These are phyloP conservation scores for Aegilops tauschii DNA, from an alignment of 176 grass and related monocot species.

Conservation along the genomic window DNA sequence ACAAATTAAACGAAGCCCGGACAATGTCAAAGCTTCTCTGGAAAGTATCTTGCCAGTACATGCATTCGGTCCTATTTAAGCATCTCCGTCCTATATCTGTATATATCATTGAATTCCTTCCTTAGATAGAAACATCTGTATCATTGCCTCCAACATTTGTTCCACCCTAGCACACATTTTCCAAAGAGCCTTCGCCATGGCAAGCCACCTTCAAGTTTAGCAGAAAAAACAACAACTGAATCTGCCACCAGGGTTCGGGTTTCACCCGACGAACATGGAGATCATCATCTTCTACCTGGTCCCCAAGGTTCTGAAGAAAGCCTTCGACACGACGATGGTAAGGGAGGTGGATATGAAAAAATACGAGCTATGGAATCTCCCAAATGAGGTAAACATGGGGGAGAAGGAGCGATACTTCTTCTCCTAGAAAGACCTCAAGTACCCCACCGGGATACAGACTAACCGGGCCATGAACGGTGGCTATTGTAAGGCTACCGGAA, in stretches of 20 bases:
- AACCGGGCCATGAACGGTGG: too few relatives aligned
- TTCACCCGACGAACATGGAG: constrained; percentile 54
- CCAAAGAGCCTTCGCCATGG: constrained; percentile 15
- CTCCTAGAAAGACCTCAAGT: constrained; percentile 5
- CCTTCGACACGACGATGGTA: constrained; percentile 36
- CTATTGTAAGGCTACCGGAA: too few relatives aligned
- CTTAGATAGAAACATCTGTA: neutral
- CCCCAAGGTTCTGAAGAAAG: constrained; percentile 26
- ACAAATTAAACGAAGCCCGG: neutral
- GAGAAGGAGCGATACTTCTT: constrained; percentile 60
- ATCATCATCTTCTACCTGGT: constrained; percentile 61
- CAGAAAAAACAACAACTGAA: neutral
- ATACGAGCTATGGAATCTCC: constrained; percentile 72
- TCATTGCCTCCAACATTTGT: neutral
- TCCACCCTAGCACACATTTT: neutral
- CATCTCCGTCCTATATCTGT: neutral
- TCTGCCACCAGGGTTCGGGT: constrained; percentile 57
- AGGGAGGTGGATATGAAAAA: constrained; percentile 58
- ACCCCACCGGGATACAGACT: too few relatives aligned
- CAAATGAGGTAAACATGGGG: constrained; percentile 41
- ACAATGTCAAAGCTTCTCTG: neutral
- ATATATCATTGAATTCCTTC: neutral
- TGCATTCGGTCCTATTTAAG: neutral
- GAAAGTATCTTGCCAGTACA: neutral
- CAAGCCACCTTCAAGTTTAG: neutral